Percentiles rank a stretch among this genome's conserved stretches.
phyloP scores from a whole-genome alignment of 352 stramenopile species.

The Aphanomyces stellatus region DNA sequence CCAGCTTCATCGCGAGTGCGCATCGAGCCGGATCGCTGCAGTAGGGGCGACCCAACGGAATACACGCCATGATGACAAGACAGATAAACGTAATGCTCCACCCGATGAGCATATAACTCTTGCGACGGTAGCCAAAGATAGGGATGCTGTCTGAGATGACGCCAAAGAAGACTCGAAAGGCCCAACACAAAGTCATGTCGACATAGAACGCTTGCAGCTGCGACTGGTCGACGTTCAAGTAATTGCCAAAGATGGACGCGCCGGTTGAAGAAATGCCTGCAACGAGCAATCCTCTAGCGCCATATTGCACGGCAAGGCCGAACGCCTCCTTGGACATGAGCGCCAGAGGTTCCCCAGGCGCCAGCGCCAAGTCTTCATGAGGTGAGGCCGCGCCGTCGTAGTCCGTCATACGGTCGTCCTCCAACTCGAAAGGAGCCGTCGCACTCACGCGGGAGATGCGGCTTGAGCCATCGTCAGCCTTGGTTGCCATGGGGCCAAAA shows the following conservation, averaged over 20 bases:
- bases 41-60: slow-evolving; percentile 36
- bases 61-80: slow-evolving; percentile 29
- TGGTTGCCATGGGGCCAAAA: no score
- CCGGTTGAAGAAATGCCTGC: slow-evolving; percentile 20
- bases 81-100: slow-evolving; percentile 31
- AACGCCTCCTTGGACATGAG: slow-evolving; percentile 25
- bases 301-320: slow-evolving; percentile 41
- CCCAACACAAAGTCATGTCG: slow-evolving; percentile 19
- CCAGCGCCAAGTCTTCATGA: neutral
- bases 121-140: slow-evolving; percentile 32
- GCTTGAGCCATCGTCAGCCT: no score
- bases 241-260: slow-evolving; percentile 36
- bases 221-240: slow-evolving; percentile 39
- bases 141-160: slow-evolving; percentile 34
- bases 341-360: neutral
- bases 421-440: neutral
- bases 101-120: slow-evolving; percentile 36
- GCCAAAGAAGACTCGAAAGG: slow-evolving; percentile 33
- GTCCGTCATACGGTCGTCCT: neutral
- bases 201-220: slow-evolving; percentile 26
- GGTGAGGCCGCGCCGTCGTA: neutral
- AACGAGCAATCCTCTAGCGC: slow-evolving; percentile 33
- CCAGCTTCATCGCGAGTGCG: neutral
- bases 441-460: no score
- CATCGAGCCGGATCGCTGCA: neutral